phyloP scores from a whole-genome alignment of 176 grass and related monocot species.

The Oryza brachyantha region DNA sequence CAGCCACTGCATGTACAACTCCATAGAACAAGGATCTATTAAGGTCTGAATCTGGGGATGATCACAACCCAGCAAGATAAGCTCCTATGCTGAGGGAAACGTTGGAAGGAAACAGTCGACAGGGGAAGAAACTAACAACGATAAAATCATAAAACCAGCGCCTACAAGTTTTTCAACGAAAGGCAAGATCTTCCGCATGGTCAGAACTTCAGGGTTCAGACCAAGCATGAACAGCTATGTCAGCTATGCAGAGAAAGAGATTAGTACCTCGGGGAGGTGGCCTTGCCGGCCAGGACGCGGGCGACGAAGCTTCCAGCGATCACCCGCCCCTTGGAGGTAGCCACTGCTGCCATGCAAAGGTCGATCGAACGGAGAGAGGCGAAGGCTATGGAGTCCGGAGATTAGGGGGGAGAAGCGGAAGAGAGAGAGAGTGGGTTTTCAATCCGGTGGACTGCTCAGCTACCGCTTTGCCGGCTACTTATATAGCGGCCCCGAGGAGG shows the following conservation, averaged over 20 bases:
- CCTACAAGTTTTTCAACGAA: not conserved
- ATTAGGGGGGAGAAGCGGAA: not conserved
- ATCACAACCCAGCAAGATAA: no score
- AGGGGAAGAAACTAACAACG: not conserved
- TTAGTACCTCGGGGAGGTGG: constrained; percentile 55
- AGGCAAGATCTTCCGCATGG: not conserved
- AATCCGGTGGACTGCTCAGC: not conserved
- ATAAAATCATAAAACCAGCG: not conserved
- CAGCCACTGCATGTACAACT: not conserved
- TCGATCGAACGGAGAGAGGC: not conserved
- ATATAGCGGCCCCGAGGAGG: constrained; percentile 1
- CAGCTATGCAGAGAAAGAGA: not conserved
- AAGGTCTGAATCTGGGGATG: no score
- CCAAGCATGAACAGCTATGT: not conserved
- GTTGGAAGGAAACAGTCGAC: no score
- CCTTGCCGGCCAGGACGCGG: constrained; percentile 56
- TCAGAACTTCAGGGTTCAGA: not conserved
- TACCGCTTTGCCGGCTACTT: not conserved
- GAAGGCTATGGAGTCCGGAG: not conserved
- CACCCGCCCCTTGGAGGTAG: constrained; percentile 59
- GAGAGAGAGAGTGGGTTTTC: not conserved
- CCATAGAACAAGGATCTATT: not conserved
- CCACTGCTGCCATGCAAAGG: constrained; percentile 97
- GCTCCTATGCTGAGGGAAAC: no score
- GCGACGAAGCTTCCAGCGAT: constrained; percentile 74